Base-by-base conservation (phyloP, 176 grass and related monocot genomes). In the Pontederia paniculata region DNA sequence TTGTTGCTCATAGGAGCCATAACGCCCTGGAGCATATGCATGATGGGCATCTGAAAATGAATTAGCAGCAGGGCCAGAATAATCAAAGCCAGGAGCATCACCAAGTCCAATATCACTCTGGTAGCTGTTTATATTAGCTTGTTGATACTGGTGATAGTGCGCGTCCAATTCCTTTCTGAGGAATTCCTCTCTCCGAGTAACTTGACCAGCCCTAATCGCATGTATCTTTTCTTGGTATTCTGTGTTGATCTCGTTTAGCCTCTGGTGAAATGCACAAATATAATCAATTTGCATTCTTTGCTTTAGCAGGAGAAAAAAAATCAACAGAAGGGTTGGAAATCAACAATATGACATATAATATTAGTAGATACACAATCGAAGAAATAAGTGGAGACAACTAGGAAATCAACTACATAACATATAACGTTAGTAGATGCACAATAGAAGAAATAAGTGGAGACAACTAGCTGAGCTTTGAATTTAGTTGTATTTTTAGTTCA, bases 101-200 rank as follows among this genome's bases (percentile, higher is more conserved):
- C 22, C 50, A 21, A 44, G 12, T 45, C 54, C 68, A 21, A 7
- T 45, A 51, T 49, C 58, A 23, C 23, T 70, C 44, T 47, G 58
- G 53, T 83, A 79, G 67, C 68, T 78, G 58, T 50, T 83, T 51
- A 64, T 69, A 74, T 65, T 70, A 31, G 81, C 52, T n/a, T 88
- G 81, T 60, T 88, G 86, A 81, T 88, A 98, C 80, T 91, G 93
- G 73, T 91, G 77, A 45, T 81, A 76, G 31, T 80, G 87, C 45
- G 73, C 60, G 55, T 84, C 65, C 52, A 86, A 81, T 64, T 98
- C 94, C 63, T 88, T 91, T 2, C 54, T 77, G 14, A 91, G 62
- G 56, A 98, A 88, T 50, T 98, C 87, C 46, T 98, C 83, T 74
- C 87, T 84, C 45, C 71, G 71, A 16, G 68, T 75, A 44, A 68